Conservation (phyloP, 805 yeast species). For the Dipodascopsis uninucleata region DNA sequence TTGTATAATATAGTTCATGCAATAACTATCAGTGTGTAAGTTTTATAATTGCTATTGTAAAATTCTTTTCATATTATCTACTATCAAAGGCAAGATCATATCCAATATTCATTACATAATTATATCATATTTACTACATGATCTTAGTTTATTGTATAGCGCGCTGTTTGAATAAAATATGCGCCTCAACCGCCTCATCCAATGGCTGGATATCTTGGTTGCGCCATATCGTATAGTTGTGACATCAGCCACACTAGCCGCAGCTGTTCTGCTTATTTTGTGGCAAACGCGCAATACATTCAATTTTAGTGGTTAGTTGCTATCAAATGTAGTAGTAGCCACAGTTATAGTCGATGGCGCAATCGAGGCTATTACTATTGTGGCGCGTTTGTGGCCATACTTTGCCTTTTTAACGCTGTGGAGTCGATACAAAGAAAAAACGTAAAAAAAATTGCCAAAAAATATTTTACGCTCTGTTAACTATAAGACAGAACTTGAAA, state of each 20-base stretch:
- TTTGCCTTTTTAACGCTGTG: no score
- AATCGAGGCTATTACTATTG: neutral
- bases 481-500: no score
- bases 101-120: neutral
- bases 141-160: neutral
- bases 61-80: no score
- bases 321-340: neutral
- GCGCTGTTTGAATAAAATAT: no score
- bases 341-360: slow-evolving; percentile 4
- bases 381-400: neutral
- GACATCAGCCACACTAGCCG: neutral
- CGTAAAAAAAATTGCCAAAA: no score
- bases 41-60: neutral
- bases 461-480: no score
- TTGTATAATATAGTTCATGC: neutral
- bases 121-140: neutral
- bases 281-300: no score
- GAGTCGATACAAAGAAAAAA: neutral
- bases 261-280: no score
- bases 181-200: no score
- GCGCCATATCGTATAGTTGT: neutral
- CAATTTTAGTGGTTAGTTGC: no score
- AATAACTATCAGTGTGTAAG: neutral
- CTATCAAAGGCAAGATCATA: no score
- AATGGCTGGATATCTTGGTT: neutral